Conservation (phyloP, 805 yeast species). For the Wickerhamiella sorbophila region DNA sequence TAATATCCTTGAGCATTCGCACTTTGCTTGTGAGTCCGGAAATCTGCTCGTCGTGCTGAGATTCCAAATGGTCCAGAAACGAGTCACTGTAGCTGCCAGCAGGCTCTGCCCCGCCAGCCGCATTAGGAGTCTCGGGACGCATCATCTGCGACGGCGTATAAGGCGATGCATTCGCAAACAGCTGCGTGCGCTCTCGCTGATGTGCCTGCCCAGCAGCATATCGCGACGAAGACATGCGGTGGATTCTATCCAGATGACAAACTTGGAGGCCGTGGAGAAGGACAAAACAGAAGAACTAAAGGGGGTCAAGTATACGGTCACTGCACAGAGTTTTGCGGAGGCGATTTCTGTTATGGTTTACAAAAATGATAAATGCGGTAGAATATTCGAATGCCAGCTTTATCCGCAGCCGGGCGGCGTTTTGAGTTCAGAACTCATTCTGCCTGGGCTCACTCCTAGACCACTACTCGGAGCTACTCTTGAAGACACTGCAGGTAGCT, state of each 20-base stretch:
- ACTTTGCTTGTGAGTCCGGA: constrained; percentile 41
- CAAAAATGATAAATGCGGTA: constrained; percentile 20
- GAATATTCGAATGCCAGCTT: constrained; percentile 17
- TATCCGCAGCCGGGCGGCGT: constrained; percentile 17
- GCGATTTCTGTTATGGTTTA: constrained; percentile 22
- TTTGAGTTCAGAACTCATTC: constrained; percentile 8
- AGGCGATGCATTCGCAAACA: constrained; percentile 24
- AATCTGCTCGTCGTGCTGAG: constrained; percentile 50
- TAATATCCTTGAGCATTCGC: constrained; percentile 38
- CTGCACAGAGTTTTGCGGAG: constrained; percentile 20
- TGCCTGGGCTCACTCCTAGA: constrained; percentile 15
- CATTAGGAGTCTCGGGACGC: constrained; percentile 5
- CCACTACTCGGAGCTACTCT: constrained; percentile 14
- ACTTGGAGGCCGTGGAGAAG: neutral
- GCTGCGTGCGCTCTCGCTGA: constrained; percentile 28
- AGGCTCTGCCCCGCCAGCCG: neutral
- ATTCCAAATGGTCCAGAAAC: constrained; percentile 44
- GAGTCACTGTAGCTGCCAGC: constrained; percentile 32
- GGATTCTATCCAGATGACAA: neutral
- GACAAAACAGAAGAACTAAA: constrained; percentile 9
- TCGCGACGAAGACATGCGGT: constrained; percentile 3
- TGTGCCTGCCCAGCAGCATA: constrained; percentile 16
- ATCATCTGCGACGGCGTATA: constrained; percentile 19
- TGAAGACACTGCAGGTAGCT: constrained; percentile 19
- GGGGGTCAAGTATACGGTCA: constrained; percentile 20